These are phyloP conservation scores for Serendipita sp. DNA, from an alignment of 768 basidiomycete species.

Conservation along the genomic window DNA sequence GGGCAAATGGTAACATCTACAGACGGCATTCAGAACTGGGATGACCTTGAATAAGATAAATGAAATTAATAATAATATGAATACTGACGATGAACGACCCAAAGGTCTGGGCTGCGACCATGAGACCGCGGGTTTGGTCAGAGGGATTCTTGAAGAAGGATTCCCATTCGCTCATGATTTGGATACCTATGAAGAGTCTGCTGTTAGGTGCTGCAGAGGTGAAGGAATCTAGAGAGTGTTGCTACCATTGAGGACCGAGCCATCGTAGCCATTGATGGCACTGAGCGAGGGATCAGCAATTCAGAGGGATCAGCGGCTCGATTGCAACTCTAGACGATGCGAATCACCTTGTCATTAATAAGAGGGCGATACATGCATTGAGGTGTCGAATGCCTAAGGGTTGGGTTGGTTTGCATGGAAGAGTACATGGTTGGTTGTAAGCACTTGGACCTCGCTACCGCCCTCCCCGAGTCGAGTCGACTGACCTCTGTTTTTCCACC, in stretches of 20 bases:
- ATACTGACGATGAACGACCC: conserved; percentile 35
- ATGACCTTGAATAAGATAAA: too few species aligned
- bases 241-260: conserved; percentile 41
- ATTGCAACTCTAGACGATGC: neutral
- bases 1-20: conserved; percentile 37
- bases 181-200: conserved; percentile 31
- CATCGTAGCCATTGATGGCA: conserved; percentile 50
- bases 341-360: neutral
- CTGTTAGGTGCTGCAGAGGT: neutral
- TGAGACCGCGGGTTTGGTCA: conserved; percentile 32
- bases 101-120: conserved; percentile 43
- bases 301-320: neutral
- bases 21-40: conserved; percentile 11
- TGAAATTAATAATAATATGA: too few species aligned
- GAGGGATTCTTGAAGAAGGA: conserved; percentile 36
- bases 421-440: neutral
- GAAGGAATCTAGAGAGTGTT: neutral
- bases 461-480: neutral
- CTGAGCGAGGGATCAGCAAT: conserved; percentile 18
- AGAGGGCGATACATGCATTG: conserved; percentile 43
- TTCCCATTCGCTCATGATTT: conserved; percentile 51
- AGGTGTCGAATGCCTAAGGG: conserved; percentile 38
- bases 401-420: too few species aligned
- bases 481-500: conserved; percentile 48
- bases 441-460: neutral